Evolutionary conservation across 352 stramenopile species (phyloP), one percentile per base, ranked within the genome.

Genomic region (Phytophthora quininea): DNA sequence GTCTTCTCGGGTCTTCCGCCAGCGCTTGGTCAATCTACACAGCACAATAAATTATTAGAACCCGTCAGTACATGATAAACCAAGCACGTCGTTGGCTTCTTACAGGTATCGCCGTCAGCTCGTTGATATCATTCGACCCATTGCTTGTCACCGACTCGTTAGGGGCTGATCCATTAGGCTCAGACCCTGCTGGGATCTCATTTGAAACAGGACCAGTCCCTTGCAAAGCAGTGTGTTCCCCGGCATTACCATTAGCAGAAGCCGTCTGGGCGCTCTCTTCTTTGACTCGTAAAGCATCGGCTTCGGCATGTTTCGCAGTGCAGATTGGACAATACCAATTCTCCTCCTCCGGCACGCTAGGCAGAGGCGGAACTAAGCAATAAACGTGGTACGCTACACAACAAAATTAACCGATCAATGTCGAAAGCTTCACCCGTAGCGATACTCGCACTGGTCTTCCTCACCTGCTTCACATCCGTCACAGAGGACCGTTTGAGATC

Each of bases 321-420:
- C 83, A 93, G 7, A 62, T 55, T 3, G 80, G 74, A 51, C 85
- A 93, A 50, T 74, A 91, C 85, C 85, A 93, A 14, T 82, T 62
- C 11, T 66, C 78, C 6, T 74, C 62, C 6, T 74, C 62, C 0
- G 85, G 83, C 11, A 92, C 71, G 0, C 56, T 42, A 0, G 73
- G 45, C 24, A 93, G 62, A 38, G 76, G 76, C 8, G 85, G 85
- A 4, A 62, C 51, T 9, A 93, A 61, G 53, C 85, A 93, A 49
- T 80, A 89, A 31, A 82, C 56, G 54, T 93, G 85, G 49, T 83
- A 92, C 47, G 82, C 82, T 76, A 7, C 24, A 49, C 3, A 51
- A 27, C 37, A 53, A 24, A 31, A 51, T 19, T 15, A 15, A 64
- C 8, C 8, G 7, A 40, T 11, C 29, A 29, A 30, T 40, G 0